Base-by-base conservation (phyloP, 768 basidiomycete species). In the Phylloporus sp. region DNA sequence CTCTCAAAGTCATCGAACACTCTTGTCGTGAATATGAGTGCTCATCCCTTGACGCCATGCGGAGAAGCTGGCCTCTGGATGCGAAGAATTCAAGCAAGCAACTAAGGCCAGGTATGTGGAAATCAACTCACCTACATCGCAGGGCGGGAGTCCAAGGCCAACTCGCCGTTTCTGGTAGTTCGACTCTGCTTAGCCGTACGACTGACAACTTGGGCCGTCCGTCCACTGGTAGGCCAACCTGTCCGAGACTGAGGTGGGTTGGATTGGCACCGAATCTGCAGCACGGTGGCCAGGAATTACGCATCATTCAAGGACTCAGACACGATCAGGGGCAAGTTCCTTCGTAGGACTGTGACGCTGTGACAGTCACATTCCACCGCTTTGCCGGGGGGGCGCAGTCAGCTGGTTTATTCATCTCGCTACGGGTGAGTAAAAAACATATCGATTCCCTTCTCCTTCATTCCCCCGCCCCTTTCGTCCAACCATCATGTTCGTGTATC, bases 401-500 rank as follows among this genome's bases (percentile, higher is more conserved):
- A 37, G 46, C 57, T 32, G 15, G 26, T 27, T 26, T 28, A 26
- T 49, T 41, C 55, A 55, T 50, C 53, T 49, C 45, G 41, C 55
- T 57, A 47, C 32, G 36, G 50, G 62, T 52, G 21, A 53, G 64
- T 36, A 36, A 42, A 50, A 46, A 56, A 41, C 24, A 27, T 37
- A 50, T 40, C 21, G 14, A 1, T 26, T 3, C 24, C n/a, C 20
- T 20, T 26, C 22, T 39, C 15, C 5, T 37, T 20, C 24, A 36
- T n/a, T 53, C 36, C 50, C 38, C 15, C 22, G 8, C 21, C 33
- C 37, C 27, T 34, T 22, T 21, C n/a, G 18, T 42, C 10, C 47
- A 57, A 31, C 46, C 42, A 10, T 29, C 54, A 66, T 66, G 64
- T 66, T 54, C 31, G 64, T 68, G 43, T 49, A 38, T 55, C 47